A percentile compares a stretch with the other conserved stretches of the same genome.
Conservation (phyloP, 1,284 basidiomycete genomes). For the Pseudozyma hubeiensis region DNA sequence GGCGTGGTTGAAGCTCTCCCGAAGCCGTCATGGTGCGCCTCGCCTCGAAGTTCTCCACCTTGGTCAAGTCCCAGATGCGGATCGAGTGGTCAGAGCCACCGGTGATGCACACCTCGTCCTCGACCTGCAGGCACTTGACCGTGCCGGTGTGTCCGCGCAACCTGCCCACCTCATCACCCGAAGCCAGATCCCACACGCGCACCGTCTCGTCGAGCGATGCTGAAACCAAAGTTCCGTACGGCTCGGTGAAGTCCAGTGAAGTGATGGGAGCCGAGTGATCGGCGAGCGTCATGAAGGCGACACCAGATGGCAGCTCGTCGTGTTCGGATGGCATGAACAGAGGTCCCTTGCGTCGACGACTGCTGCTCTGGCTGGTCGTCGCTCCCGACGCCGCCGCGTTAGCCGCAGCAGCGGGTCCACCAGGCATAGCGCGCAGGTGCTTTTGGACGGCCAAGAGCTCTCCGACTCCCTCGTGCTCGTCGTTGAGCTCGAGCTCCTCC, state of each 20-base stretch:
- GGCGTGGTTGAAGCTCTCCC: slow-evolving; percentile 41
- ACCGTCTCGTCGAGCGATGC: slow-evolving; percentile 75
- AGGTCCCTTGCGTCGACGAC: slow-evolving; percentile 71
- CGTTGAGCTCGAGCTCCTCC: slow-evolving; percentile 93
- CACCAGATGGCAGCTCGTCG: slow-evolving; percentile 89
- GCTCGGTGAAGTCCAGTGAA: slow-evolving; percentile 93
- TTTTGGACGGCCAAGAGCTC: slow-evolving; percentile 64
- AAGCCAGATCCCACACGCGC: slow-evolving; percentile 87
- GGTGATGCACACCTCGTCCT: slow-evolving; percentile 89
- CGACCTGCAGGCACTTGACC: slow-evolving; percentile 92
- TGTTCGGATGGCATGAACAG: slow-evolving; percentile 97
- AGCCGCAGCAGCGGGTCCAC: slow-evolving; percentile 60
- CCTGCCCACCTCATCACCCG: slow-evolving; percentile 70
- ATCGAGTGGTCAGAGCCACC: slow-evolving; percentile 88
- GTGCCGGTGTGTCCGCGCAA: slow-evolving; percentile 61
- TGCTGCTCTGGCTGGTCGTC: slow-evolving; percentile 38
- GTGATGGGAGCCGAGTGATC: slow-evolving; percentile 85
- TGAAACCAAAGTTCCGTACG: slow-evolving; percentile 91
- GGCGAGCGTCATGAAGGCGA: slow-evolving; percentile 95
- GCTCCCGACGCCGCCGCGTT: slow-evolving; percentile 41
- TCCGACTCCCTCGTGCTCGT: slow-evolving; percentile 71
- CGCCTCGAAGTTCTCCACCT: slow-evolving; percentile 63
- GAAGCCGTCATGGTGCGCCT: slow-evolving; percentile 53
- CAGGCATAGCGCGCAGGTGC: slow-evolving; percentile 64
- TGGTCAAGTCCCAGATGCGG: slow-evolving; percentile 64